These are phyloP conservation scores for Tuctoria greenei DNA, from an alignment of 176 grass and related monocot species.

Conservation along the genomic window DNA sequence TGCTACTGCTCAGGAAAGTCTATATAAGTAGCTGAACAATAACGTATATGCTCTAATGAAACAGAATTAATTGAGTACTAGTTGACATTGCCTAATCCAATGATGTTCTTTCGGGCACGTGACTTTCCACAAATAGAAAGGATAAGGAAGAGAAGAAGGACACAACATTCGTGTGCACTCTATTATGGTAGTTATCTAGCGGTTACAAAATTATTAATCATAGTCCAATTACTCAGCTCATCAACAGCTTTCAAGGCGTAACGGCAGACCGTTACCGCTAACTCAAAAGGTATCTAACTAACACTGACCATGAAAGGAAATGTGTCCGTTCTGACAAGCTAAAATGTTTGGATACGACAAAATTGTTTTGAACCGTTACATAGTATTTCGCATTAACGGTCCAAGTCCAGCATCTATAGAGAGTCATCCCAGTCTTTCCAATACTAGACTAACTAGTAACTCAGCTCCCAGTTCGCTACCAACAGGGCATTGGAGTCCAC, in stretches of 20 bases:
- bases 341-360: background rate
- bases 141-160: background rate
- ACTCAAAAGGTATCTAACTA: background rate
- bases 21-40: background rate
- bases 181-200: background rate
- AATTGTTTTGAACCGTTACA: background rate
- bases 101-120: background rate
- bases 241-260: background rate
- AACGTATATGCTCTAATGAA: background rate
- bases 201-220: background rate
- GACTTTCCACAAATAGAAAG: background rate
- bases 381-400: conserved; percentile 13
- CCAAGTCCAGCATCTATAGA: conserved; percentile 8
- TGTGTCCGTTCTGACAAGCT: background rate
- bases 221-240: background rate
- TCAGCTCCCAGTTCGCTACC: conserved; percentile 9
- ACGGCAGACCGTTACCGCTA: background rate
- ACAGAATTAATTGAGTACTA: background rate
- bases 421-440: conserved; percentile 9
- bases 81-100: background rate
- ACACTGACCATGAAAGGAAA: background rate
- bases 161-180: background rate
- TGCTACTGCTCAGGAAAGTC: background rate
- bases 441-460: background rate
- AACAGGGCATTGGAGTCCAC: conserved; percentile 18